Conservation (phyloP, 192 early-diverging fungal species). For the Coemansia sp. region DNA sequence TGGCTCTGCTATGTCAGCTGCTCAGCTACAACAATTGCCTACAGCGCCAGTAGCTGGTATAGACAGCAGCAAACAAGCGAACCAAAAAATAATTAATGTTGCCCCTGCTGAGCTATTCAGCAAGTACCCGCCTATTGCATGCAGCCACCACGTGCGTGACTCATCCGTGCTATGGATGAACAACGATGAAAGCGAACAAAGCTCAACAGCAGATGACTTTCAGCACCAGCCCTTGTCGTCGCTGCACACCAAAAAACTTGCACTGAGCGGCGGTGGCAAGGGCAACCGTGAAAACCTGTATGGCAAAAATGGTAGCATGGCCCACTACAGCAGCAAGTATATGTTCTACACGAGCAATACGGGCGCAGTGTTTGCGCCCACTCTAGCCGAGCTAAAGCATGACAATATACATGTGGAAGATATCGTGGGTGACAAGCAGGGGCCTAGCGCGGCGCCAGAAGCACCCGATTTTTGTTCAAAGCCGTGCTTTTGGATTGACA, state of each 20-base stretch:
- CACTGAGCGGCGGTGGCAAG: not conserved
- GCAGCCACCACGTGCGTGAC: slow-evolving; percentile 15
- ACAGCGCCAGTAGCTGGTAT: not conserved
- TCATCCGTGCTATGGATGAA: slow-evolving; percentile 46
- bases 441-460: slow-evolving; percentile 6
- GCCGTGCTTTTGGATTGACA: slow-evolving; percentile 71
- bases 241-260: not conserved
- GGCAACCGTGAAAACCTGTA: not conserved
- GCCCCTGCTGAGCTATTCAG: not conserved
- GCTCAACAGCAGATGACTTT: not conserved
- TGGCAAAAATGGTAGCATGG: not conserved
- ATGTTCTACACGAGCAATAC: slow-evolving; percentile 38
- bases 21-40: not conserved
- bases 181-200: not conserved
- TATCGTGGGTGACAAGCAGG: slow-evolving; percentile 1
- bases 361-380: slow-evolving; percentile 13
- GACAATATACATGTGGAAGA: slow-evolving; percentile 7
- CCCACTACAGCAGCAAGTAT: not conserved
- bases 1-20: slow-evolving; percentile 5
- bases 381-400: slow-evolving; percentile 7
- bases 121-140: not conserved
- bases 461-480: not conserved
- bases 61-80: not conserved
- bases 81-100: not conserved
- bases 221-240: not conserved